Percentiles rank a stretch among this genome's conserved stretches.
These are phyloP conservation scores for Mortierella sp. DNA, from an alignment of 371 early-diverging fungal species.

Conservation along the genomic window DNA sequence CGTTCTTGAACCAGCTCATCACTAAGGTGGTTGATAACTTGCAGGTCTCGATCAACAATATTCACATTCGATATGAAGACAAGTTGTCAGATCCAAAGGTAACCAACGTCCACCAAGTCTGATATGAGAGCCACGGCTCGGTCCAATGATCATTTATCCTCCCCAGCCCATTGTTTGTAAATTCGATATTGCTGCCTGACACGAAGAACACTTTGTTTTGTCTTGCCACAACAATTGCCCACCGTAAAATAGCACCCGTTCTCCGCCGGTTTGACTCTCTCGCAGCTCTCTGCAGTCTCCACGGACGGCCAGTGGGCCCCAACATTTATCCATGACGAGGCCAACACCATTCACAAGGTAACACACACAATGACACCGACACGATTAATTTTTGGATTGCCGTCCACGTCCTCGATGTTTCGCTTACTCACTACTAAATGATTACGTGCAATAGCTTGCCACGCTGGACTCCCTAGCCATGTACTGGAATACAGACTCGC, in stretches of 20 bases:
- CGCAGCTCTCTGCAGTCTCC: conserved; percentile 92
- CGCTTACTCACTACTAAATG: conserved; percentile 21
- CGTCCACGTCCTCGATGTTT: background rate
- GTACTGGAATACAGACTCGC: conserved; percentile 92
- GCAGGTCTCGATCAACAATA: conserved; percentile 95
- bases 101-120: background rate
- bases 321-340: conserved; percentile 83
- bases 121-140: conserved; percentile 13
- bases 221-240: background rate
- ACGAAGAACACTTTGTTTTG: background rate
- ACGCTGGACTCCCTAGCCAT: conserved; percentile 86
- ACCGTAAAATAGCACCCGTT: conserved; percentile 74
- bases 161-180: background rate
- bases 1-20: conserved; percentile 86
- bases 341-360: conserved; percentile 88
- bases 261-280: conserved; percentile 92
- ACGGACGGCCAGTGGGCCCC: conserved; percentile 93
- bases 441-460: conserved; percentile 64
- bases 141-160: background rate
- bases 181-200: background rate
- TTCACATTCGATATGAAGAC: conserved; percentile 97
- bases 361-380: background rate
- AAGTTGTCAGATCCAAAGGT: conserved; percentile 76
- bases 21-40: conserved; percentile 97
- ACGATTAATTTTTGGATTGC: background rate